phyloP scores from a whole-genome alignment of 2,329 filamentous ascomycete species.

The Penicillium sumatraense region DNA sequence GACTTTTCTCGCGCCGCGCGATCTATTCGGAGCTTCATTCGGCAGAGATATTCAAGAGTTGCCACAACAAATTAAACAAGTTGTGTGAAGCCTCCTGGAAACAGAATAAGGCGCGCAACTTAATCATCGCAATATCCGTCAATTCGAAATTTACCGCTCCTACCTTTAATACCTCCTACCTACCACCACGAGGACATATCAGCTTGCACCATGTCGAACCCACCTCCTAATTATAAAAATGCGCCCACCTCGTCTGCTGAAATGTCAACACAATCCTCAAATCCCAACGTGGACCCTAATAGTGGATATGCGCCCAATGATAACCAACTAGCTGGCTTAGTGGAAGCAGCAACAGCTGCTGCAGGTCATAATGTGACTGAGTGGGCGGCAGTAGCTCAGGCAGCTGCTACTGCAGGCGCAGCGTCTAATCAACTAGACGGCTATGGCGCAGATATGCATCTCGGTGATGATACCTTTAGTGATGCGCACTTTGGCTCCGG shows the following conservation, averaged over 20 bases:
- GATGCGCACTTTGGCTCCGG: slow-evolving; percentile 38
- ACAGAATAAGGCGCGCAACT: not conserved
- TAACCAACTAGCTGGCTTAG: slow-evolving; percentile 51
- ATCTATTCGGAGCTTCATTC: not conserved
- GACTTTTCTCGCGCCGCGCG: not conserved
- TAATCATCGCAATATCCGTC: not conserved
- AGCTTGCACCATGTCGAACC: slow-evolving; percentile 35
- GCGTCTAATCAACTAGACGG: slow-evolving; percentile 44
- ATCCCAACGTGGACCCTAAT: slow-evolving; percentile 37
- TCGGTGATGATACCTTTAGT: slow-evolving; percentile 45
- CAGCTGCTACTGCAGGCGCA: slow-evolving; percentile 27
- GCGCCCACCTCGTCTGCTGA: slow-evolving; percentile 33
- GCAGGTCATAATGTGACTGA: slow-evolving; percentile 45
- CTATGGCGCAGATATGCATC: slow-evolving; percentile 44
- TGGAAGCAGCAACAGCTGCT: slow-evolving; percentile 52
- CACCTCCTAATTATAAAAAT: slow-evolving; percentile 35
- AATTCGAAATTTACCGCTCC: too few species aligned
- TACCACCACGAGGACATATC: too few species aligned
- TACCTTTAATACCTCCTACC: not conserved
- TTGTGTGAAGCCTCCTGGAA: not conserved
- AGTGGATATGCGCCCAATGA: slow-evolving; percentile 43
- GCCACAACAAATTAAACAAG: too few species aligned
- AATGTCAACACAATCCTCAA: slow-evolving; percentile 24
- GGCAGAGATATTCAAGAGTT: too few species aligned
- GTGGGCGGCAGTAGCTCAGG: slow-evolving; percentile 51